These are phyloP conservation scores for Chlamydomonas reinhardtii DNA, from an alignment of 163 green algal genomes.

Conservation along the genomic window DNA sequence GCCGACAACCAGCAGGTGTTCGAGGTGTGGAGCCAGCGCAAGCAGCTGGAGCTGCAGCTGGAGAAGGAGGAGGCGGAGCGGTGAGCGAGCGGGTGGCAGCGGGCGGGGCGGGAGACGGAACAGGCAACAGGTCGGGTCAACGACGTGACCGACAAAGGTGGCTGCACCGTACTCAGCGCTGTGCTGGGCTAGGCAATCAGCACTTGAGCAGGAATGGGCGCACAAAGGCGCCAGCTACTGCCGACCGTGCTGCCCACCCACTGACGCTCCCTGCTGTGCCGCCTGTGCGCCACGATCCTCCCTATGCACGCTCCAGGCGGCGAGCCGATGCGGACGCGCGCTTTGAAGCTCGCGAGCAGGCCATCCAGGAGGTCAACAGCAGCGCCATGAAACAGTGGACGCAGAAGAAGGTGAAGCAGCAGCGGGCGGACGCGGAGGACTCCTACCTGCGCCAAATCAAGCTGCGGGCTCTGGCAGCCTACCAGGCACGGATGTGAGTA, in stretches of 20 bases:
- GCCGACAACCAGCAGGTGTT: slow-evolving; percentile 30
- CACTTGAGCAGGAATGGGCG: no score
- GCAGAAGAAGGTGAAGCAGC: slow-evolving; percentile 32
- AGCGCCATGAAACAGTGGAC: not conserved
- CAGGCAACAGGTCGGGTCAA: no score
- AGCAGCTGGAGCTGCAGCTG: slow-evolving; percentile 32
- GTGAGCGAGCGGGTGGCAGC: not conserved
- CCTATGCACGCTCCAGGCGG: not conserved
- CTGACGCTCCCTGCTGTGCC: no score
- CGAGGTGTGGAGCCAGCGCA: slow-evolving; percentile 48
- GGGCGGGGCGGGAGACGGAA: no score
- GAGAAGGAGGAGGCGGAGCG: slow-evolving; percentile 17
- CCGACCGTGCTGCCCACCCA: no score
- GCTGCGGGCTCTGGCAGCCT: slow-evolving; percentile 27
- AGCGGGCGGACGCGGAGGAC: slow-evolving; percentile 38
- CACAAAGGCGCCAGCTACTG: no score
- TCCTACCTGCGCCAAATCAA: slow-evolving; percentile 46
- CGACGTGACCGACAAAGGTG: no score
- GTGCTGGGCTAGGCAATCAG: no score
- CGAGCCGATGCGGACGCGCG: not conserved
- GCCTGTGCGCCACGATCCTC: no score
- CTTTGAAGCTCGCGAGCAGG: slow-evolving; percentile 15
- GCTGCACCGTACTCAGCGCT: no score
- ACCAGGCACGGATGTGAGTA: slow-evolving; percentile 30
- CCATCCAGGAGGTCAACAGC: not conserved